Evolutionary conservation across 768 basidiomycete genomes (phyloP), one percentile per base, ranked within the genome.

Genomic region (Panellus pusillus): DNA sequence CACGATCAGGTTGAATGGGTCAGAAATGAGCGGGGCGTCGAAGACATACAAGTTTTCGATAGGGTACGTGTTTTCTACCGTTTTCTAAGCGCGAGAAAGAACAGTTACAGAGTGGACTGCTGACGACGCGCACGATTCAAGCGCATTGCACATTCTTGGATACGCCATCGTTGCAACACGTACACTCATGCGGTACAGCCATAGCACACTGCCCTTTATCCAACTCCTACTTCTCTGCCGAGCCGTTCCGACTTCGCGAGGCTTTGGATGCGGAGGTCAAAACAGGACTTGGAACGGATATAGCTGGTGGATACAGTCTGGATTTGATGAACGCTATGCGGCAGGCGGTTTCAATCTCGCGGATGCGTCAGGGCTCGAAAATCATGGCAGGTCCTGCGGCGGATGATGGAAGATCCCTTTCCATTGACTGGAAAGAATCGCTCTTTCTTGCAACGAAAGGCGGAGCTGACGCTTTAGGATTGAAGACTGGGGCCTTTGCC

Each of bases 181-280:
- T 94, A 12, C 71, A 74, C 1, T 56, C 59, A 4, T 67, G 65
- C 24, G 81, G 83, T 14, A 81, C 85, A 1, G 76, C 89, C 2
- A 74, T 95, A 18, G 90, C 93, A 0, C 91, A 93, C 61, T 96
- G 93, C 67, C 93, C 93, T 0, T 74, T 96, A 12, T 93, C 92
- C 0, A 95, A 96, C 64, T 78, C 81, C 2, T 96, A 95, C 70
- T 93, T 95, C 68, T 93, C 90, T 0, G 78, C 82, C 12, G 73
- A 79, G 49, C 81, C 85, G 1, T 86, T 91, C 63, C 79, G 76
- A 3, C 71, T 89, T 31, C 81, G 84, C 29, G 89, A 92, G 66
- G 89, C 90, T 4, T 72, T 93, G 31, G 70, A 78, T 40, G 69
- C 67, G 27, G 79, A 77, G 0, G 83, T 93, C 28, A 79, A 75